Percentiles rank a stretch among this genome's conserved stretches.
Evolutionary conservation across 805 yeast genomes (phyloP).

Genomic region (Trichomonascus vanleenenianus): DNA sequence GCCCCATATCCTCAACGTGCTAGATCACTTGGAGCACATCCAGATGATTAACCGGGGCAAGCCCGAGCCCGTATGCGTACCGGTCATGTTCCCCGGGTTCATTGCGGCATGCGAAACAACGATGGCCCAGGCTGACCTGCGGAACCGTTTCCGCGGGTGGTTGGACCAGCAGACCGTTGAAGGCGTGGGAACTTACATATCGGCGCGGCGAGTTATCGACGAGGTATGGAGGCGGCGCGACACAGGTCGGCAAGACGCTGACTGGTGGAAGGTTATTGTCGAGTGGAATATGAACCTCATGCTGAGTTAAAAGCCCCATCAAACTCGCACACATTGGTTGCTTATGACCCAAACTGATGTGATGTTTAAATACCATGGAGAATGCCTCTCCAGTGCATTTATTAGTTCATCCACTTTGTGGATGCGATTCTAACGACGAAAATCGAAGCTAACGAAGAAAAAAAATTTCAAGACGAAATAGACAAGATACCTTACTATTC

Average conservation of each 20-base stretch:
- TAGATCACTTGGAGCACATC: conserved; percentile 56
- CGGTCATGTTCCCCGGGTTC: conserved; percentile 84
- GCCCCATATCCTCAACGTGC: conserved; percentile 49
- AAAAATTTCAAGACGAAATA: no score
- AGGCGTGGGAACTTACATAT: conserved; percentile 78
- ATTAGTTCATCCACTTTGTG: no score
- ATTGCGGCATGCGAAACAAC: conserved; percentile 79
- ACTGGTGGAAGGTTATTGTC: conserved; percentile 71
- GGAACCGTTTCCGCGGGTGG: conserved; percentile 66
- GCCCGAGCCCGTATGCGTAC: conserved; percentile 57
- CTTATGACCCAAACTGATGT: no score
- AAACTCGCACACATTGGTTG: neutral
- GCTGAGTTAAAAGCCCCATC: conserved; percentile 31
- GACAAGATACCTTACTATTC: no score
- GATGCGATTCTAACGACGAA: no score
- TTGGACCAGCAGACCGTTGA: conserved; percentile 36
- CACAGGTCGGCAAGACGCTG: conserved; percentile 48
- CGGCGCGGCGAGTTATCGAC: conserved; percentile 73
- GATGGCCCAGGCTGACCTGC: conserved; percentile 38
- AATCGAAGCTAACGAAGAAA: no score
- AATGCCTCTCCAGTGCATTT: no score
- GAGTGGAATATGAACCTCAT: conserved; percentile 85
- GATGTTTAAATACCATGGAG: no score
- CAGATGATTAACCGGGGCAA: conserved; percentile 44
- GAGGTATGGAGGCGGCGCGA: conserved; percentile 79